These are phyloP conservation scores for Stentor roeselii DNA, from an alignment of 73 alveolate species.

Conservation along the genomic window DNA sequence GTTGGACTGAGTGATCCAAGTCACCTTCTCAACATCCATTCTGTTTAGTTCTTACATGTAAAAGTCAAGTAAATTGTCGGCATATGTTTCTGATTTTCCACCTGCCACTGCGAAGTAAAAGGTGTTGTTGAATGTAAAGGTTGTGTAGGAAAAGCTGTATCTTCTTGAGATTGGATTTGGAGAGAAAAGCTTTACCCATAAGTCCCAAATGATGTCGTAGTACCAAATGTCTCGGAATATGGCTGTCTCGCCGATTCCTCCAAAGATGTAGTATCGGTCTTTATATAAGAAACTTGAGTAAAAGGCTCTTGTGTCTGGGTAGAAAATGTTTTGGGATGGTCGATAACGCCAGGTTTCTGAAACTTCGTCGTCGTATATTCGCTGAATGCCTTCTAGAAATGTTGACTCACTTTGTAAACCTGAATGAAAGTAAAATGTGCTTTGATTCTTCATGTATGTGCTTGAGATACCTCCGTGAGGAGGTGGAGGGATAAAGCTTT, in stretches of 20 bases:
- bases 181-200: not conserved
- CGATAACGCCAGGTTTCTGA: not conserved
- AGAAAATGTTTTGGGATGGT: not conserved
- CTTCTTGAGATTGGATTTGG: not conserved
- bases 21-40: too few species aligned
- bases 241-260: not conserved
- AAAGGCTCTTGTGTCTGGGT: not conserved
- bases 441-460: not conserved
- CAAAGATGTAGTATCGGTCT: not conserved
- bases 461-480: not conserved
- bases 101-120: not conserved
- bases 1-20: not conserved
- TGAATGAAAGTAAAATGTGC: not conserved
- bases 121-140: not conserved
- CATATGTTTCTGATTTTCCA: not conserved
- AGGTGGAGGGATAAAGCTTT: not conserved
- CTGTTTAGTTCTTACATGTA: not conserved
- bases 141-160: not conserved
- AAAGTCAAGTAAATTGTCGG: not conserved
- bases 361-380: not conserved
- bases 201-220: not conserved
- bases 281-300: too few species aligned
- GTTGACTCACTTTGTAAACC: not conserved
- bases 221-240: not conserved
- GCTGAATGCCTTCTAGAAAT: not conserved